Evolutionary conservation across 1,139 yeast species (phyloP), one percentile per base, ranked within the genome.

Genomic region (Candida sp.): DNA sequence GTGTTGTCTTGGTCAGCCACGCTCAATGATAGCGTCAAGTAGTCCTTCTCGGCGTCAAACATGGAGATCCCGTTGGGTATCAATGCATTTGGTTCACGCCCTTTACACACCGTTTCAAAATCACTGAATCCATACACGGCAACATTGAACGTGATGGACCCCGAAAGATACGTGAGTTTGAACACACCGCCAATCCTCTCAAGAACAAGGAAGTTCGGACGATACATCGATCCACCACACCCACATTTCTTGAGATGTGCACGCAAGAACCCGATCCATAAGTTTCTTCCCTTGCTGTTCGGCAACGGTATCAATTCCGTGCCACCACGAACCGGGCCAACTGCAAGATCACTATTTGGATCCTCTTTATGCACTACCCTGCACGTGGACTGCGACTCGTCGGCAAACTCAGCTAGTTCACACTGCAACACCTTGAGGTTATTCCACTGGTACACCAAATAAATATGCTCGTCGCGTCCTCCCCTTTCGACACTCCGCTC

Each of bases 211-310:
- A 75, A 54, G 46, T 75, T 73, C 5, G 86, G 85, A 54, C 86
- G 70, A 59, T 80, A 80, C 62, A 75, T 70, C 12, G 72, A 68
- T 32, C 65, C 67, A 42, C 83, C 81, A 63, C 85, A 81, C 2
- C 83, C 83, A 66, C 85, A 80, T 7, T 69, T 57, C 47, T 69
- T 67, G 12, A 80, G 58, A 58, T 79, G 82, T 3, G 82, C 72
- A 57, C 83, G 69, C 0, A 80, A 81, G 63, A 81, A 78, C 4
- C 83, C 83, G 35, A 80, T 59, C 76, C 81, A 81, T 57, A 78
- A 65, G 51, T 76, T 73, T 46, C 78, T 66, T 33, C 70, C 72
- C 6, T 59, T 58, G 28, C 53, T 48, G 22, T 62, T 45, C 22
- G 83, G 81, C 39, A 78, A 56, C 26, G 71, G 69, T n/a, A 70